Conservation (phyloP, 2,329 filamentous ascomycete genomes). For the Alternaria ethzedia region DNA sequence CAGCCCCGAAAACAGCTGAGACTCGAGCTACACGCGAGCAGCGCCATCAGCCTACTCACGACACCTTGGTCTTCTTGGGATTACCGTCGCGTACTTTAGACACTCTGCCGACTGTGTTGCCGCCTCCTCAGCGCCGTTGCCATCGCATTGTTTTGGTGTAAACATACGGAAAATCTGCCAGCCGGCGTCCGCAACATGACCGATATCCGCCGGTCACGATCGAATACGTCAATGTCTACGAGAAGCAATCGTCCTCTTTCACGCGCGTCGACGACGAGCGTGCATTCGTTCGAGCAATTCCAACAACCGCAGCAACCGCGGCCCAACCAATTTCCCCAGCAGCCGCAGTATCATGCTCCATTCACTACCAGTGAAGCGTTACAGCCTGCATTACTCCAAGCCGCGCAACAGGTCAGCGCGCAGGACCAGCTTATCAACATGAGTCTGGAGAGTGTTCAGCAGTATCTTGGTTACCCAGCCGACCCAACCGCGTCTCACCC, state of each 20-base stretch:
- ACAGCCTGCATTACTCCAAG: constrained; percentile 43
- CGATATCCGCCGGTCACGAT: constrained; percentile 52
- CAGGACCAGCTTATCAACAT: constrained; percentile 41
- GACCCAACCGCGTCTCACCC: constrained; percentile 25
- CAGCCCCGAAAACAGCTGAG: neutral
- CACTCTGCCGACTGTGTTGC: neutral
- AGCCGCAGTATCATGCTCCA: constrained; percentile 35
- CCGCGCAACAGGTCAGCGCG: constrained; percentile 45
- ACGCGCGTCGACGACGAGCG: constrained; percentile 57
- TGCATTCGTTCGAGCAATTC: constrained; percentile 50
- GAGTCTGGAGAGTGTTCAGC: constrained; percentile 42
- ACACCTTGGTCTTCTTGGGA: neutral
- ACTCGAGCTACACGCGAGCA: constrained; percentile 3
- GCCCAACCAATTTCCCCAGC: constrained; percentile 20
- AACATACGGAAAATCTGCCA: constrained; percentile 32
- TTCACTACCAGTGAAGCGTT: constrained; percentile 38
- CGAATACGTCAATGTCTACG: constrained; percentile 53
- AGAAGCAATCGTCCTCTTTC: constrained; percentile 55
- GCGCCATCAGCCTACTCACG: neutral
- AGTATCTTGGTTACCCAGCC: constrained; percentile 39
- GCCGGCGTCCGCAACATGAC: constrained; percentile 39
- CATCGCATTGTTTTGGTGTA: constrained; percentile 43
- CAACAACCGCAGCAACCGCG: constrained; percentile 28
- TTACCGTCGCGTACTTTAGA: neutral
- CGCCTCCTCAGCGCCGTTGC: constrained; percentile 17